Evolutionary conservation across 2,329 filamentous ascomycete genomes (phyloP), one percentile per base, ranked within the genome.

Genomic region (Neopestalotiopsis clavispora): DNA sequence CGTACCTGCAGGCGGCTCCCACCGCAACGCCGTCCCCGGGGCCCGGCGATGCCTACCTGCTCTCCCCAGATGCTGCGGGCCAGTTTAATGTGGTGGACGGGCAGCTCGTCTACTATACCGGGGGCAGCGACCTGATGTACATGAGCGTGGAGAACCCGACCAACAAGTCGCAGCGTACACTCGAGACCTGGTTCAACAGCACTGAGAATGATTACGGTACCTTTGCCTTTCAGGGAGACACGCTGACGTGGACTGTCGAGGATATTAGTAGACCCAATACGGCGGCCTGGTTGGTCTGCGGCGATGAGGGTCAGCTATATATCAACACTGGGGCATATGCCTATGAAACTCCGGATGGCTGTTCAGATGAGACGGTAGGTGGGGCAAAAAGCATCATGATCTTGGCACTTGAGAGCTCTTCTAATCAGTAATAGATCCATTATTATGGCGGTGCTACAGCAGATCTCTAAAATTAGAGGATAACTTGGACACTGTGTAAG

Each of bases 261-360:
- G 83, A 81, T 28, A 78, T 90, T 42, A 78, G 79, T 61, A 76
- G 88, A 42, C 87, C 86, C 63, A 90, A 90, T 74, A 74, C 82
- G 59, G 85, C 84, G 20, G 88, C 88, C 1, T 90, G 87, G 87
- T 83, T 89, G 71, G 87, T 90, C 67, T 90, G 87, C 71, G 80
- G 78, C 61, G 79, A 81, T 9, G 83, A 87, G 77, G 75, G 74
- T 52, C 28, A 67, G 56, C 72, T 90, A 70, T 89, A 85, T 73
- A 83, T 90, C 74, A 90, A 90, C 73, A 82, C 89, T 67, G 88
- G 89, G 0, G 86, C 85, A 14, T 90, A 90, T 74, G 78, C 79
- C 34, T 90, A 89, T 73, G 78, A 86, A 77, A 90, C 87, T 12
- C 88, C 88, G 0, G 77, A 78, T 4, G 87, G 87, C 2, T 90